Evolutionary conservation across 2,329 filamentous ascomycete genomes (phyloP).

Genomic region (Fusarium anthophilum): DNA sequence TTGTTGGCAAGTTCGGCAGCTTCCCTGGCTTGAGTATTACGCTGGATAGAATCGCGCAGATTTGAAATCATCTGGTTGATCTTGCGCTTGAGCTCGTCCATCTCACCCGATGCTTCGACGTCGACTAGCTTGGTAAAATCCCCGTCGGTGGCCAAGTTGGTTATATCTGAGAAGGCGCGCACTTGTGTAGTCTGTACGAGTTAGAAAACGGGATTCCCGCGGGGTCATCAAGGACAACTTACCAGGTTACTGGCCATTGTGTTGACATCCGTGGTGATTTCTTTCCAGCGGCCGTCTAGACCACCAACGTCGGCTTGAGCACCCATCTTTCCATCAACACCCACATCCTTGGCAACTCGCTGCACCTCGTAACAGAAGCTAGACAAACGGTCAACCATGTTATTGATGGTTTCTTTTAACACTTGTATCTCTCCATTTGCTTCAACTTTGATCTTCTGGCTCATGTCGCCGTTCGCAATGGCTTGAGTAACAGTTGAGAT

Average conservation of each 20-base stretch:
- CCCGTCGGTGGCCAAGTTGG: slow-evolving; percentile 95
- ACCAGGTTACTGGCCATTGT: slow-evolving; percentile 81
- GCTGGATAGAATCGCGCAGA: slow-evolving; percentile 92
- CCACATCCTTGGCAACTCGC: slow-evolving; percentile 93
- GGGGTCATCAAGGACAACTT: slow-evolving; percentile 36
- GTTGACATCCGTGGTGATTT: slow-evolving; percentile 97
- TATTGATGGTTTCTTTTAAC: slow-evolving; percentile 95
- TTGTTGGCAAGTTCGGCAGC: slow-evolving; percentile 96
- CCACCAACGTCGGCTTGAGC: slow-evolving; percentile 95
- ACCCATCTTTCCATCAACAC: slow-evolving; percentile 98
- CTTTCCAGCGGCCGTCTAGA: slow-evolving; percentile 94
- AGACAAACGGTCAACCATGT: slow-evolving; percentile 96
- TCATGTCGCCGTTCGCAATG: slow-evolving; percentile 95
- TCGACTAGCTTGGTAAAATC: slow-evolving; percentile 98
- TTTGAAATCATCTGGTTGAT: slow-evolving; percentile 99
- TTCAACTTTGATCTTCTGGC: slow-evolving; percentile 93
- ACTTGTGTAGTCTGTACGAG: slow-evolving; percentile 87
- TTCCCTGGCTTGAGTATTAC: slow-evolving; percentile 94
- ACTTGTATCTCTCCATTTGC: slow-evolving; percentile 95
- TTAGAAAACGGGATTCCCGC: background rate
- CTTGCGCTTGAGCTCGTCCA: slow-evolving; percentile 98
- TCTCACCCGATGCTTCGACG: slow-evolving; percentile 96
- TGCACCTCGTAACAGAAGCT: slow-evolving; percentile 98
- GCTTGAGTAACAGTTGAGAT: slow-evolving; percentile 95
- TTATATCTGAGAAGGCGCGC: slow-evolving; percentile 96